A percentile compares a stretch with the other conserved stretches of the same genome.
Conservation (phyloP, 305 asterid genomes). For the Fraxinus floribunda region DNA sequence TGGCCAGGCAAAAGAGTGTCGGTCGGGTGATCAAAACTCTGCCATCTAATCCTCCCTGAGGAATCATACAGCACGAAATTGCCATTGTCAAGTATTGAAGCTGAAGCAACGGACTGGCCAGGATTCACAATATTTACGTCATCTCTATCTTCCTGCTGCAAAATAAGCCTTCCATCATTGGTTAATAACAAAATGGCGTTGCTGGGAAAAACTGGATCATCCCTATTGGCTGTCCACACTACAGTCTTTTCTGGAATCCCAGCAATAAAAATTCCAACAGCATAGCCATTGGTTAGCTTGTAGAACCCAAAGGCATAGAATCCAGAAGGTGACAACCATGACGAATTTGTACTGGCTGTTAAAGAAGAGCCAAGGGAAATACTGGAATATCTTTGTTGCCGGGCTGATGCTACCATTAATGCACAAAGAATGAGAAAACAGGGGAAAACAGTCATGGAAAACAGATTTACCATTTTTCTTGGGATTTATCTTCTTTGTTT, state of each 20-base stretch:
- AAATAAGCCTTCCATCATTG: constrained; percentile 32
- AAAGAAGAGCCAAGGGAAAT: constrained; percentile 29
- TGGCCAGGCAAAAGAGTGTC: constrained; percentile 27
- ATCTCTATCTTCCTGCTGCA: constrained; percentile 12
- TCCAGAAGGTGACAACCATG: constrained; percentile 32
- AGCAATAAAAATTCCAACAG: constrained; percentile 22
- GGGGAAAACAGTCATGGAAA: not conserved
- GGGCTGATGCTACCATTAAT: constrained; percentile 2
- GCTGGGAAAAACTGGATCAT: constrained; percentile 15
- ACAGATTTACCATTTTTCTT: not conserved
- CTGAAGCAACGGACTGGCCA: constrained; percentile 12
- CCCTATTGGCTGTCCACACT: constrained; percentile 36
- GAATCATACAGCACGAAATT: constrained; percentile 34
- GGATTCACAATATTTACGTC: constrained; percentile 3
- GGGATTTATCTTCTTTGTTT: not conserved
- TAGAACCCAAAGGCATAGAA: constrained; percentile 30
- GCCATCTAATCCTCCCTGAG: constrained; percentile 22
- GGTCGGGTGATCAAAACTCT: constrained; percentile 35
- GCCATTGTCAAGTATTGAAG: constrained; percentile 34
- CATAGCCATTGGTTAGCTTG: constrained; percentile 21
- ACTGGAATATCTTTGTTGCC: not conserved
- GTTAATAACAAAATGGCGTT: constrained; percentile 23
- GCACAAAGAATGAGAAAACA: constrained; percentile 8
- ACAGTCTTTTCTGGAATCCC: constrained; percentile 21
- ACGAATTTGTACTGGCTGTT: constrained; percentile 16